Conservation (phyloP, 2,329 filamentous ascomycete species). For the Nannizziopsis barbatae region DNA sequence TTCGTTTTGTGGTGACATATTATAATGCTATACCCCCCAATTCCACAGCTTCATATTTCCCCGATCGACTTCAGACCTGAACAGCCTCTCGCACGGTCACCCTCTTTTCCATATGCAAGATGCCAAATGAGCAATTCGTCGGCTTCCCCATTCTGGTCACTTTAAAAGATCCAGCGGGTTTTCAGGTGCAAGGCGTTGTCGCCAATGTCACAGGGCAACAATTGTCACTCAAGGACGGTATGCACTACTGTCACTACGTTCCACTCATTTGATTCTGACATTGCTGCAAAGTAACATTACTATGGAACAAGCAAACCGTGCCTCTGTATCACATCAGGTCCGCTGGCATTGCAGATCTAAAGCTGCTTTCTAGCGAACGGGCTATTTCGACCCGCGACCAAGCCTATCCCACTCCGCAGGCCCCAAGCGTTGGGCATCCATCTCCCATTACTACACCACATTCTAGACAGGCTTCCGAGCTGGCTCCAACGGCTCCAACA, state of each 20-base stretch:
- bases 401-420: background rate
- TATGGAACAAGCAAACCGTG: conserved; percentile 44
- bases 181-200: conserved; percentile 58
- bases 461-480: background rate
- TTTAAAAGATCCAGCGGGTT: conserved; percentile 53
- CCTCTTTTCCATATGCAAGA: conserved; percentile 26
- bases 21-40: too few relatives aligned
- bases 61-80: background rate
- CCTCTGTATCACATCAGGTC: conserved; percentile 47
- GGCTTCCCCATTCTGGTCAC: conserved; percentile 66
- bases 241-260: conserved; percentile 17
- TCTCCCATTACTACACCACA: conserved; percentile 18
- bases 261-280: conserved; percentile 15
- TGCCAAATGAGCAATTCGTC: conserved; percentile 57
- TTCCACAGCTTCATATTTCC: too few relatives aligned
- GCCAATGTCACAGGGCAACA: conserved; percentile 58
- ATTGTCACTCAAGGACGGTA: conserved; percentile 62
- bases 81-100: background rate
- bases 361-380: conserved; percentile 34
- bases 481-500: conserved; percentile 11
- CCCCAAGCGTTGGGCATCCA: conserved; percentile 7
- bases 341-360: conserved; percentile 48
- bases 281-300: conserved; percentile 30
- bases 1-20: too few relatives aligned
- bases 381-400: conserved; percentile 5